phyloP scores from a whole-genome alignment of 495 filamentous ascomycete species.

The Podospora pseudoanserina region DNA sequence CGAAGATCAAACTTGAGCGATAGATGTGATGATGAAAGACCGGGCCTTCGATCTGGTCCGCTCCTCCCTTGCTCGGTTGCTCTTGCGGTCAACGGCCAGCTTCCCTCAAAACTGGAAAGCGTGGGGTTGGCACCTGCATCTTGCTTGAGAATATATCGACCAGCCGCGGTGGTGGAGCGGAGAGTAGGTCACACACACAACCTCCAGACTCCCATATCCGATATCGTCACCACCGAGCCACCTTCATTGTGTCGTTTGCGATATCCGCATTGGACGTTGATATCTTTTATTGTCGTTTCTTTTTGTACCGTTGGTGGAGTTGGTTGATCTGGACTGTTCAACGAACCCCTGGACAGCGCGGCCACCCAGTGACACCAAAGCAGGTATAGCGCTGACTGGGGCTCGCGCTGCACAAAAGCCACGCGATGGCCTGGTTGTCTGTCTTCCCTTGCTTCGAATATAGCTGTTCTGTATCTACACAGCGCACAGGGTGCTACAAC shows the following conservation, averaged over 20 bases:
- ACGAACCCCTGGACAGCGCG: neutral
- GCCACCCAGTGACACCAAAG: neutral
- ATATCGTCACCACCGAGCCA: neutral
- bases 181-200: neutral
- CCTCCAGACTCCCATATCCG: neutral
- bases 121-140: neutral
- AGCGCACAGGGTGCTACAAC: neutral
- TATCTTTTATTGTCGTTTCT: neutral
- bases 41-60: neutral
- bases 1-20: neutral
- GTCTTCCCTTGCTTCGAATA: neutral
- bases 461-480: neutral
- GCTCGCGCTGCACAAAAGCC: neutral
- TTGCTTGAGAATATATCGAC: neutral
- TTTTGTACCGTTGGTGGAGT: neutral
- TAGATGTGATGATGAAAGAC: neutral
- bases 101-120: neutral
- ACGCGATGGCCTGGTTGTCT: neutral
- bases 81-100: neutral
- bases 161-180: neutral
- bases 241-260: neutral
- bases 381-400: slow-evolving; percentile 2
- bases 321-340: neutral
- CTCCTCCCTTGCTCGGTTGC: no score
- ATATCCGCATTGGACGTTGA: neutral